Evolutionary conservation across 352 stramenopile genomes (phyloP).

Genomic region (Pythium periplocum): DNA sequence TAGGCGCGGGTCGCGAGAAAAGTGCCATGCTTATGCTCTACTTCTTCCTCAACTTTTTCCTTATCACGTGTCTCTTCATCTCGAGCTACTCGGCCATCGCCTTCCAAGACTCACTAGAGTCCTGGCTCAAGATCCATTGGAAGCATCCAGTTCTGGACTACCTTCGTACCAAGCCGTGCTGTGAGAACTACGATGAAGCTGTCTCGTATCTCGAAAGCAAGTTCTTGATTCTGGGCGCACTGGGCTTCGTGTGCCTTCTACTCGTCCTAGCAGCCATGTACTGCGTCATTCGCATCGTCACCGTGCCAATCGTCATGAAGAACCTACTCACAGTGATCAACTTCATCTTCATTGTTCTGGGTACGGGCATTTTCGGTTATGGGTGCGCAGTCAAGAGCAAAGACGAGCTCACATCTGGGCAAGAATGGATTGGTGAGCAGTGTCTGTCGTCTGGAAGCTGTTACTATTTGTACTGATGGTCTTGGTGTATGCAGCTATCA

Average conservation of each 20-base stretch:
- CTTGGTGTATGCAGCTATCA: slow-evolving; percentile 19
- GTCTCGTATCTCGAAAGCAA: slow-evolving; percentile 41
- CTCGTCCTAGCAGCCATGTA: slow-evolving; percentile 59
- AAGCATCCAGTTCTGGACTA: slow-evolving; percentile 31
- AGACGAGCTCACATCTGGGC: slow-evolving; percentile 57
- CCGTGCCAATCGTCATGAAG: slow-evolving; percentile 85
- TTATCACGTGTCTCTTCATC: slow-evolving; percentile 56
- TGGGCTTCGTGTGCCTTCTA: slow-evolving; percentile 41
- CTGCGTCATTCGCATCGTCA: slow-evolving; percentile 80
- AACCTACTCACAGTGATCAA: slow-evolving; percentile 78
- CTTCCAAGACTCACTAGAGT: slow-evolving; percentile 56
- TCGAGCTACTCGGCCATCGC: slow-evolving; percentile 58
- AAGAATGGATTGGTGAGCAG: slow-evolving; percentile 48
- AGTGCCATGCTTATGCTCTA: slow-evolving; percentile 60
- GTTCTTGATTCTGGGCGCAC: slow-evolving; percentile 38
- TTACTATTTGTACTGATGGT: no score
- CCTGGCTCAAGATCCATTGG: slow-evolving; percentile 82
- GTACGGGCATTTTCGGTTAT: slow-evolving; percentile 46
- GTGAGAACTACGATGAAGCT: slow-evolving; percentile 44
- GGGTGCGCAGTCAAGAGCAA: slow-evolving; percentile 52
- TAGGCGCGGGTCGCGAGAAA: slow-evolving; percentile 60
- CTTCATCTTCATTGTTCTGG: slow-evolving; percentile 57
- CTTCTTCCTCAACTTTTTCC: slow-evolving; percentile 73
- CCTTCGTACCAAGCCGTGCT: slow-evolving; percentile 43
- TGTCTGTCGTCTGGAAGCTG: no score